Percentiles rank a stretch among this genome's conserved stretches.
Evolutionary conservation across 164 flowering plant species (phyloP).

Genomic region (Nymphaea colorata): DNA sequence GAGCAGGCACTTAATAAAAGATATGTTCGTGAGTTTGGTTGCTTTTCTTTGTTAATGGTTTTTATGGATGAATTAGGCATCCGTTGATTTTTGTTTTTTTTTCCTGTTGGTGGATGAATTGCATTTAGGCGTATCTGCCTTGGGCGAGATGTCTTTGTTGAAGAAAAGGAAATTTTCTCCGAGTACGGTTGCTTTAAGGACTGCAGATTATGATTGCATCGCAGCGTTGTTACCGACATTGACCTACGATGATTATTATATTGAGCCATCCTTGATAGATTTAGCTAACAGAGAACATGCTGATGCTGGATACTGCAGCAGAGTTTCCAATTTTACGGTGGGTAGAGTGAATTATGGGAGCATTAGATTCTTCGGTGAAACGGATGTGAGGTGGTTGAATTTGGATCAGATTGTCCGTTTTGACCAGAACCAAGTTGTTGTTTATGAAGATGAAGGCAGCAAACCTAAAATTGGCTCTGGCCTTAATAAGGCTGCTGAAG

Average conservation of each 20-base stretch:
- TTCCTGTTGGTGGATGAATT: slow-evolving; percentile 1
- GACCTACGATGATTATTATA: slow-evolving; percentile 47
- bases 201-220: neutral
- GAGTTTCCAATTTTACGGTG: slow-evolving; percentile 59
- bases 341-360: slow-evolving; percentile 82
- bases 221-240: slow-evolving; percentile 39
- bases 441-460: slow-evolving; percentile 62
- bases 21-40: too few relatives aligned
- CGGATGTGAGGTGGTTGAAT: slow-evolving; percentile 76
- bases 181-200: neutral
- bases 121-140: slow-evolving; percentile 2
- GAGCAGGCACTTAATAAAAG: too few relatives aligned
- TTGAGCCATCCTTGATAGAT: slow-evolving; percentile 50
- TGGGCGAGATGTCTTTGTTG: slow-evolving; percentile 4
- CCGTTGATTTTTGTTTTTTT: neutral
- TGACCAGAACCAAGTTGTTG: slow-evolving; percentile 49
- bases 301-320: slow-evolving; percentile 49
- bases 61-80: neutral
- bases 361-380: slow-evolving; percentile 62
- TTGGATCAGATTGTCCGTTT: slow-evolving; percentile 65
- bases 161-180: slow-evolving; percentile 15
- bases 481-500: slow-evolving; percentile 86
- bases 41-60: too few relatives aligned
- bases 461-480: slow-evolving; percentile 84
- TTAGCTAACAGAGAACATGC: slow-evolving; percentile 31